Percentiles rank a stretch among this genome's conserved stretches.
Evolutionary conservation across 768 basidiomycete genomes (phyloP).

Genomic region (Polyporus arcularius): DNA sequence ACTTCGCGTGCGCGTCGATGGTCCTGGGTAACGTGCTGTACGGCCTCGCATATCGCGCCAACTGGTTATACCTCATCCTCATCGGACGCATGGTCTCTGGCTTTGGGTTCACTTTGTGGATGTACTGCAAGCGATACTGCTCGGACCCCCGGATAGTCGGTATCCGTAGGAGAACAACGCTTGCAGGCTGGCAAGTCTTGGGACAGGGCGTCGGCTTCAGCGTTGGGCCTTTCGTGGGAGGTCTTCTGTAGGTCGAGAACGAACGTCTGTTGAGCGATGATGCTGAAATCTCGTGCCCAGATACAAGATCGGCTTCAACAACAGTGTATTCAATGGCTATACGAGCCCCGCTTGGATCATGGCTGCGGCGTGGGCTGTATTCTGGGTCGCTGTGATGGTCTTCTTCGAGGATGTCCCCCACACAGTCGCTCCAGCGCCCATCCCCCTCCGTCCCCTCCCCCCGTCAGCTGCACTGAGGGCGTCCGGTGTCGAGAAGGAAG

Average conservation of each 20-base stretch:
- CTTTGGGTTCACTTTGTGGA: slow-evolving; percentile 59
- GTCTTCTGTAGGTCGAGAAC: slow-evolving; percentile 42
- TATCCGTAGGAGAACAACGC: slow-evolving; percentile 58
- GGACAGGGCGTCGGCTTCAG: slow-evolving; percentile 65
- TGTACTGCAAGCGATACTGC: slow-evolving; percentile 72
- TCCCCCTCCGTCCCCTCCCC: slow-evolving; percentile 11
- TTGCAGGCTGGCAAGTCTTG: slow-evolving; percentile 63
- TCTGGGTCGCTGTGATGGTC: slow-evolving; percentile 43
- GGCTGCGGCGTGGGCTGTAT: slow-evolving; percentile 53
- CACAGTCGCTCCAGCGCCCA: background rate
- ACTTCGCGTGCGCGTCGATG: slow-evolving; percentile 52
- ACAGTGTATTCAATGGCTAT: slow-evolving; percentile 63
- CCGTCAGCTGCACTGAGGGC: background rate
- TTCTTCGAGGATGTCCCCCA: slow-evolving; percentile 36
- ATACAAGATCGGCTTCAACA: slow-evolving; percentile 57
- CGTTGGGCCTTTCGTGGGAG: slow-evolving; percentile 64
- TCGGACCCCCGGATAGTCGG: slow-evolving; percentile 70
- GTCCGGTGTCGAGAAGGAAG: background rate
- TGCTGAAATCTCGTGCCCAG: slow-evolving; percentile 9
- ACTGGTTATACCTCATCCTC: slow-evolving; percentile 69
- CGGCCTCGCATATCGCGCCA: slow-evolving; percentile 57
- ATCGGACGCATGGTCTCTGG: slow-evolving; percentile 69
- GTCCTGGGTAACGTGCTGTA: slow-evolving; percentile 62
- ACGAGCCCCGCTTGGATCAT: slow-evolving; percentile 70
- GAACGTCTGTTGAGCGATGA: background rate